Base-by-base conservation (phyloP, 768 basidiomycete genomes). In the Tremella mesenterica region DNA sequence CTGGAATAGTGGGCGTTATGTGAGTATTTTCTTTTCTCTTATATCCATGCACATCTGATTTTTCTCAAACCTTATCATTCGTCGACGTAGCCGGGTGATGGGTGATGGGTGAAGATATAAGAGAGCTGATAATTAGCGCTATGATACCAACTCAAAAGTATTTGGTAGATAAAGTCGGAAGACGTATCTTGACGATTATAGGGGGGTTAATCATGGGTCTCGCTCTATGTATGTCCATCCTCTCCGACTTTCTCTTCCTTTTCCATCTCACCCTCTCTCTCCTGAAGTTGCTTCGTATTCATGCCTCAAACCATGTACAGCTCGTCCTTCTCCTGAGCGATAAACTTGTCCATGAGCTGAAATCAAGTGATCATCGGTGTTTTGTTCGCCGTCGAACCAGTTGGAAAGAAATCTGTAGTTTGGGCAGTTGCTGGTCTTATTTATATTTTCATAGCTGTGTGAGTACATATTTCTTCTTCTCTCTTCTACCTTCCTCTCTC, bases 1-100 rank as follows among this genome's bases (percentile, higher is more conserved):
- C 53, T 16, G 52, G 53, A 33, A 41, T 50, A 23, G 49, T 58
- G 10, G 43, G 48, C 16, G 31, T 54, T 7, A 21, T 48, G 57
- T 58, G n/a, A 29, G 57, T 54, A 2, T 3, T n/a, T 33, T 18
- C 3, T 33, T 2, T 18, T 31, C 5, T 18, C 38, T 41, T 14
- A 16, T 3, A 27, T 39, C 4, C 49, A 18, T 12, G 33, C 49
- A 3, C 33, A 38, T n/a, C 9, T 23, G 10, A n/a, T n/a, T n/a
- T n/a, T n/a, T n/a, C n/a, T n/a, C n/a, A n/a, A n/a, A n/a, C n/a
- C n/a, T n/a, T n/a, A n/a, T n/a, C n/a, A n/a, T n/a, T n/a, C n/a
- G n/a, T n/a, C n/a, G n/a, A n/a, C n/a, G n/a, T n/a, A n/a, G n/a
- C n/a, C n/a, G n/a, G n/a, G n/a, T n/a, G n/a, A n/a, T n/a, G n/a